phyloP scores from a whole-genome alignment of 192 early-diverging fungal genomes.

The Allomyces macrogynus region DNA sequence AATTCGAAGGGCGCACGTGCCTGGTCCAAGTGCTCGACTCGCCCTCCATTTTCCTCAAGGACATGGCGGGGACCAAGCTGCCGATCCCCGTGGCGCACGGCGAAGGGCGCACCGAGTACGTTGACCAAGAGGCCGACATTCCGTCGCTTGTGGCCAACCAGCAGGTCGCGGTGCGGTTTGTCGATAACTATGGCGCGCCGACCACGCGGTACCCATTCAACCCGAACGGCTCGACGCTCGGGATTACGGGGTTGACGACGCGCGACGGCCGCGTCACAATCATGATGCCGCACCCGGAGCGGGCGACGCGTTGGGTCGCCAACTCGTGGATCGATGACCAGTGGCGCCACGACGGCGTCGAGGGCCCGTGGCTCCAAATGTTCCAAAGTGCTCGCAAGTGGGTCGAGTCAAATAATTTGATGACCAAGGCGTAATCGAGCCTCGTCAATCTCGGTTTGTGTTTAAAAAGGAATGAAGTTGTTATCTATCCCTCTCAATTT shows the following conservation, averaged over 20 bases:
- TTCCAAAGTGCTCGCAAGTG: slow-evolving; percentile 83
- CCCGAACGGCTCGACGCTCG: slow-evolving; percentile 79
- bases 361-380: slow-evolving; percentile 77
- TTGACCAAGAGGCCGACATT: slow-evolving; percentile 19
- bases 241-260: slow-evolving; percentile 69
- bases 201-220: slow-evolving; percentile 83
- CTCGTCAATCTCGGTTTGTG: no score
- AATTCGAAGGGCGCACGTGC: slow-evolving; percentile 83
- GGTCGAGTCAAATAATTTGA: slow-evolving; percentile 29
- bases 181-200: slow-evolving; percentile 61
- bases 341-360: slow-evolving; percentile 27
- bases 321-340: slow-evolving; percentile 68
- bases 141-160: slow-evolving; percentile 9
- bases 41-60: slow-evolving; percentile 59
- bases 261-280: slow-evolving; percentile 73
- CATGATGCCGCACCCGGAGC: slow-evolving; percentile 99
- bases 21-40: slow-evolving; percentile 40
- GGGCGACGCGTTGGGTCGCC: slow-evolving; percentile 56
- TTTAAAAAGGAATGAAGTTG: no score
- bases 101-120: slow-evolving; percentile 82
- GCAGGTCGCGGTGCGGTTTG: slow-evolving; percentile 52
- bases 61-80: slow-evolving; percentile 73
- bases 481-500: no score
- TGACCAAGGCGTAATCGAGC: no score
- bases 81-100: slow-evolving; percentile 96